phyloP scores from a whole-genome alignment of 2,329 filamentous ascomycete genomes.

The Colletotrichum cuscutae region DNA sequence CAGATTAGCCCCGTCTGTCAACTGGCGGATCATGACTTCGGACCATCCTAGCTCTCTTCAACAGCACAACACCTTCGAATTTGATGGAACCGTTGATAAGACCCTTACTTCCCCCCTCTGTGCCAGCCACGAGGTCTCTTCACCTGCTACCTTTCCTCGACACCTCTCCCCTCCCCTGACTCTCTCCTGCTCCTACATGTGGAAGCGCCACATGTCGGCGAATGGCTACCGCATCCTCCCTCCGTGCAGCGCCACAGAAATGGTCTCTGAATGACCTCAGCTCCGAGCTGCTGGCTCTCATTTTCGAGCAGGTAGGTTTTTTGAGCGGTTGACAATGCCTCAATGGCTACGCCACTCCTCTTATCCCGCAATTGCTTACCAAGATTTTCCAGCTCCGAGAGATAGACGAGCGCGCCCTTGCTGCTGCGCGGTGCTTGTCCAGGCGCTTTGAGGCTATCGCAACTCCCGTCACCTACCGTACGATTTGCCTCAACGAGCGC shows the following conservation, averaged over 20 bases:
- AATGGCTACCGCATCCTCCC: conserved; percentile 38
- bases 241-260: conserved; percentile 30
- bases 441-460: conserved; percentile 52
- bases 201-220: conserved; percentile 34
- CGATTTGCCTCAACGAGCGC: conserved; percentile 48
- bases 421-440: conserved; percentile 49
- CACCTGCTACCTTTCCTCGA: conserved; percentile 9
- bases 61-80: conserved; percentile 18
- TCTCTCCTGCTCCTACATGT: conserved; percentile 31
- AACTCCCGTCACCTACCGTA: conserved; percentile 54
- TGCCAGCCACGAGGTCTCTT: background rate
- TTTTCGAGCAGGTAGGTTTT: conserved; percentile 52
- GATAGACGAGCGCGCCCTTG: conserved; percentile 47
- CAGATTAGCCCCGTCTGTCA: conserved; percentile 37
- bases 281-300: conserved; percentile 54
- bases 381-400: conserved; percentile 48
- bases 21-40: conserved; percentile 35
- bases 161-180: conserved; percentile 13
- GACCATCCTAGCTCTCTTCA: conserved; percentile 32
- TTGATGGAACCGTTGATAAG: conserved; percentile 35
- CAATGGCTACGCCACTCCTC: background rate
- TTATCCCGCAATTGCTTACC: conserved; percentile 21
- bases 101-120: conserved; percentile 20
- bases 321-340: background rate
- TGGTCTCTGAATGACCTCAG: conserved; percentile 50